A percentile compares a stretch with the other conserved stretches of the same genome.
These are phyloP conservation scores for Diversispora epigaea DNA, from an alignment of 192 early-diverging fungal genomes.

Conservation along the genomic window DNA sequence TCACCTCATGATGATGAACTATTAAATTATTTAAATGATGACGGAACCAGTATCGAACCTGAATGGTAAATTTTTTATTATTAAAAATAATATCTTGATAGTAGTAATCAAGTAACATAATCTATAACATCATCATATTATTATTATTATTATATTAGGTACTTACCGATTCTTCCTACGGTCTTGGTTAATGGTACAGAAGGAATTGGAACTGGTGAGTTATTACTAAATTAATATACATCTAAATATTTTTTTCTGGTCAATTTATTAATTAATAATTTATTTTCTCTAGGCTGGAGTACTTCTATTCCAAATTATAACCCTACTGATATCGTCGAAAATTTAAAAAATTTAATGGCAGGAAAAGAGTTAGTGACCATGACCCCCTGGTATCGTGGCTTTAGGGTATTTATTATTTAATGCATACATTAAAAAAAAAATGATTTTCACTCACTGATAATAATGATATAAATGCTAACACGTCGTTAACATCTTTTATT, in stretches of 20 bases:
- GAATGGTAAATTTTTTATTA: conserved; percentile 63
- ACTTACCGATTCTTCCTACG: conserved; percentile 88
- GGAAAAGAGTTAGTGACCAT: conserved; percentile 68
- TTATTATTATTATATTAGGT: too few species aligned
- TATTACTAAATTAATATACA: too few species aligned
- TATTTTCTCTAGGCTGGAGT: conserved; percentile 56
- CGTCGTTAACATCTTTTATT: too few species aligned
- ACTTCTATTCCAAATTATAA: conserved; percentile 82
- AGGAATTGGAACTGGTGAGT: conserved; percentile 82
- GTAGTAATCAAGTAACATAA: too few species aligned
- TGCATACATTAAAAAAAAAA: too few species aligned
- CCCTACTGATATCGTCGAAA: conserved; percentile 85
- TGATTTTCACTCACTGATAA: too few species aligned
- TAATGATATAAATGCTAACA: too few species aligned
- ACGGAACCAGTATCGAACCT: conserved; percentile 90
- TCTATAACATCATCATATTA: too few species aligned
- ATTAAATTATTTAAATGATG: conserved; percentile 82
- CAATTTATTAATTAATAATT: too few species aligned
- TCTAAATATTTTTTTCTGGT: too few species aligned
- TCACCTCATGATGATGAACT: conserved; percentile 80
- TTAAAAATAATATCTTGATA: too few species aligned
- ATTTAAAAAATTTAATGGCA: conserved; percentile 78
- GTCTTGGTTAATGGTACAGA: conserved; percentile 90
- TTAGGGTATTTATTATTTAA: conserved; percentile 35
- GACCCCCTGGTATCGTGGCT: conserved; percentile 95